Evolutionary conservation across 225 moss, liverwort and hornwort species (phyloP), one percentile per base, ranked within the genome.

Genomic region (Polytrichum formosum): DNA sequence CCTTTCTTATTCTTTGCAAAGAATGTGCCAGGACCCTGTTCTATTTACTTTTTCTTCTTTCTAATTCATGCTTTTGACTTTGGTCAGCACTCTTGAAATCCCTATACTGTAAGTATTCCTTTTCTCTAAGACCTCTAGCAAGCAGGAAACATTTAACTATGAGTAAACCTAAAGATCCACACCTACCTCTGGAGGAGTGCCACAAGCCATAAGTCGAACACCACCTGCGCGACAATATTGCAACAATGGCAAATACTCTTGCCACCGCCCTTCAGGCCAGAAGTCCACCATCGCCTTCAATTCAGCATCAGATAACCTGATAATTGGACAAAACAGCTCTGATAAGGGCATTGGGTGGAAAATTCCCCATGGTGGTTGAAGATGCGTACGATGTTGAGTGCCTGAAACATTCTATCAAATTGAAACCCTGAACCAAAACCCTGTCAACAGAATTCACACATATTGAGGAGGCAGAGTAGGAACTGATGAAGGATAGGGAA

Each of bases 181-280:
- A 71, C 37, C 1, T 56, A 96, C 96, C 91, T 92, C 84, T 70
- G 73, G 63, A 37, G 93, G 93, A 63, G 91, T 84, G 75, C 96
- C 93, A 78, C 93, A 93, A 73, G 88, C 96, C 85, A 96, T 82
- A 28, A 96, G 73, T 61, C 96, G 88, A 60, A 96, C 87, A 56
- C 93, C 93, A 66, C 73, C 76, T 28, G 55, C 55, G 54, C 85
- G 85, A 71, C 96, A 93, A 69, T 93, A 93, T 71, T 87, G 90
- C 73, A 96, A 72, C 59, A 96, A 77, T 23, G 96, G 90, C 69
- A 92, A 69, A 61, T 89, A 90, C n/a, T 91, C 84, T 72, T 82
- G 67, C 91, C 91, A 96, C 9, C 71, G 77, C 8, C 90, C 91
- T 28, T 92, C 77, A 13, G 89, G 85, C 85, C 87, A 75, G 55